These are phyloP conservation scores for Arthrobotrys sphaeroides DNA, from an alignment of 2,329 filamentous ascomycete genomes.

Conservation along the genomic window DNA sequence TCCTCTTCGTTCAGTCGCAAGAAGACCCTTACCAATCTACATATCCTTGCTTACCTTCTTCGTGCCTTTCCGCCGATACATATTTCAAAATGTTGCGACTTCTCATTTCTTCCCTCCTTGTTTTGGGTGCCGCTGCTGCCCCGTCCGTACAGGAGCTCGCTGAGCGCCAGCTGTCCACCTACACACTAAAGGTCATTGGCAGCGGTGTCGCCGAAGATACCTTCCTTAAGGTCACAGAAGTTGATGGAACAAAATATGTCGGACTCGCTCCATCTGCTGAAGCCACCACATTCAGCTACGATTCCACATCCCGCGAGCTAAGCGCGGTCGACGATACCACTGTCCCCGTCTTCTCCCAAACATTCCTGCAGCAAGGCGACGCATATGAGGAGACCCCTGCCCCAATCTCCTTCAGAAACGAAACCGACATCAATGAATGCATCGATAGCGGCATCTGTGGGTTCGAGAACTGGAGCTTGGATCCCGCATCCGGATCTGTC, in stretches of 20 bases:
- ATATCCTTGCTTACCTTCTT: not conserved
- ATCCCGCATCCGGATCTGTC: not conserved
- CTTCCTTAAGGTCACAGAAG: slow-evolving; percentile 8
- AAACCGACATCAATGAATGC: slow-evolving; percentile 7
- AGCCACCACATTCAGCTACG: slow-evolving; percentile 58
- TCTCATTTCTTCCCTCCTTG: slow-evolving; percentile 29
- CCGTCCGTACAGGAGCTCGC: slow-evolving; percentile 2
- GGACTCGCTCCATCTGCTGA: slow-evolving; percentile 58
- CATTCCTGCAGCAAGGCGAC: slow-evolving; percentile 10
- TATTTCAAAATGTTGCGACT: slow-evolving; percentile 41
- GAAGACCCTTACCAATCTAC: slow-evolving; percentile 4
- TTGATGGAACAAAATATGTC: slow-evolving; percentile 36
- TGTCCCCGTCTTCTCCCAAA: slow-evolving; percentile 20
- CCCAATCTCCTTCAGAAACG: slow-evolving; percentile 26
- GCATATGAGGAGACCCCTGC: slow-evolving; percentile 13
- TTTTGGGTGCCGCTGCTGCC: slow-evolving; percentile 26
- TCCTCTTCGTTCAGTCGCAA: slow-evolving; percentile 38
- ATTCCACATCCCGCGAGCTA: slow-evolving; percentile 39
- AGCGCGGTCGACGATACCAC: not conserved
- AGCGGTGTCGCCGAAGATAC: slow-evolving; percentile 3
- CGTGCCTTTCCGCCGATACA: not conserved
- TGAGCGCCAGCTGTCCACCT: slow-evolving; percentile 7
- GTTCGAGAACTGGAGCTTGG: slow-evolving; percentile 25
- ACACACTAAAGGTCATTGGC: slow-evolving; percentile 20
- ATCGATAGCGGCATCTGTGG: slow-evolving; percentile 5